phyloP scores from a whole-genome alignment of 2,329 filamentous ascomycete genomes.

The Fusarium beomiforme region DNA sequence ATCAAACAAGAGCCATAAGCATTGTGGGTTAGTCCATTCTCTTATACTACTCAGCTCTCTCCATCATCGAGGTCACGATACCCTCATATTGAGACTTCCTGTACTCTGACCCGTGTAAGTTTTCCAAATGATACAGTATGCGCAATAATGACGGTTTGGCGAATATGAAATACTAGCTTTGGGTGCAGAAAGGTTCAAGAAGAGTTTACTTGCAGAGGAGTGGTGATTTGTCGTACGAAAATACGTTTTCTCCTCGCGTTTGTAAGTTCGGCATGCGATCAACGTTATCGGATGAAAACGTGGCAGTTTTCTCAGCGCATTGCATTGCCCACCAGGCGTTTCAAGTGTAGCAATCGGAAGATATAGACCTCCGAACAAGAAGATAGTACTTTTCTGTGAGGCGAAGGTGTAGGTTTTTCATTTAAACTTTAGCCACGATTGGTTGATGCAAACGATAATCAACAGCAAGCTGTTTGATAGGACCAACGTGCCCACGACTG shows the following conservation, averaged over 20 bases:
- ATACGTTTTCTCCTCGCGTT: no score
- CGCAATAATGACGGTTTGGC: rapidly evolving
- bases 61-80: background rate
- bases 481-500: no score
- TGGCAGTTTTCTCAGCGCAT: rapidly evolving
- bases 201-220: no score
- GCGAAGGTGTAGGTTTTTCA: background rate
- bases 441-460: background rate
- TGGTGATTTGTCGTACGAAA: no score
- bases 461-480: background rate
- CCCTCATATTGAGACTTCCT: background rate
- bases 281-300: background rate
- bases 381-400: background rate
- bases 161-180: rapidly evolving
- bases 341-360: rapidly evolving
- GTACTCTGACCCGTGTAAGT: rapidly evolving
- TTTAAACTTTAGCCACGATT: background rate
- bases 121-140: rapidly evolving
- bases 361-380: rapidly evolving
- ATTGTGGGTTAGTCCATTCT: background rate
- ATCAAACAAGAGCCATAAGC: background rate
- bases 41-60: background rate
- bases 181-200: no score
- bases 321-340: no score
- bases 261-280: no score